These are phyloP conservation scores for Russula virescens DNA, from an alignment of 768 basidiomycete genomes.

Conservation along the genomic window DNA sequence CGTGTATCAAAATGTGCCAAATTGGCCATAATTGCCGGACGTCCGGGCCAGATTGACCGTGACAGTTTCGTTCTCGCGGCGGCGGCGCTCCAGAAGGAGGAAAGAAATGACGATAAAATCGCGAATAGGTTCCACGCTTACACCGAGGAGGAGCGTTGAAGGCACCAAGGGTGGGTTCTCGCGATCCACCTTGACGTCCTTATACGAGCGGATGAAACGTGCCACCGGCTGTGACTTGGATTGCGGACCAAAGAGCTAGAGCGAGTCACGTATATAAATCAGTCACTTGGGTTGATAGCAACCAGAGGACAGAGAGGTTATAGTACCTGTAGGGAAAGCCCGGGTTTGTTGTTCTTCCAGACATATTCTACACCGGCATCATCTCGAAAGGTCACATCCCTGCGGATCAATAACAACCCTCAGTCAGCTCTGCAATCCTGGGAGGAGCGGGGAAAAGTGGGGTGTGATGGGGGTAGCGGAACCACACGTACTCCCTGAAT, in stretches of 20 bases:
- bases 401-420: neutral
- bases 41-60: constrained; percentile 5
- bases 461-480: too few relatives aligned
- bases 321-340: constrained; percentile 15
- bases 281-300: neutral
- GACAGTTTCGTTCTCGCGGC: constrained; percentile 17
- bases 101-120: constrained; percentile 20
- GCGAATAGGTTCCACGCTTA: constrained; percentile 18
- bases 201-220: constrained; percentile 20
- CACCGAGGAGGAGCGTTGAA: constrained; percentile 21
- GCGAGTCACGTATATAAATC: neutral
- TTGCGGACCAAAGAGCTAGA: constrained; percentile 18
- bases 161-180: constrained; percentile 14
- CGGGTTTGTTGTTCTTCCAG: constrained; percentile 22
- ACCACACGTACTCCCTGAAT: constrained; percentile 12
- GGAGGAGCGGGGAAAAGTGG: too few relatives aligned
- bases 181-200: constrained; percentile 9
- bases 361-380: constrained; percentile 15
- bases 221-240: constrained; percentile 23
- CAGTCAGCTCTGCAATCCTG: neutral
- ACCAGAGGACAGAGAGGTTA: neutral
- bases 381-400: constrained; percentile 20
- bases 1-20: neutral
- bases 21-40: neutral
- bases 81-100: constrained; percentile 23